phyloP scores from a whole-genome alignment of 2,329 filamentous ascomycete species.

The Fusarium pininemorale region DNA sequence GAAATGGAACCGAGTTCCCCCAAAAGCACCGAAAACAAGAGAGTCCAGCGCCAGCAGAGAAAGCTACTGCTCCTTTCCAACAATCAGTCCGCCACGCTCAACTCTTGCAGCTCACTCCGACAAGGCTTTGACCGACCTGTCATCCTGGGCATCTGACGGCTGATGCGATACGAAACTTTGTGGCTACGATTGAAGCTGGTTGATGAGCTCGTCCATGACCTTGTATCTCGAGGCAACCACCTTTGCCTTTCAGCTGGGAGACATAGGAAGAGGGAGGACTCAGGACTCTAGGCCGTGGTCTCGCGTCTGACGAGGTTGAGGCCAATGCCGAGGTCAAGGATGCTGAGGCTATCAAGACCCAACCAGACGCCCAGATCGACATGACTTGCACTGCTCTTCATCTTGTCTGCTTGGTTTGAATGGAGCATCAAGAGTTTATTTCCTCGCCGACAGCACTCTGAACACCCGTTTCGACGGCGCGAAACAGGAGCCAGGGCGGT shows the following conservation, averaged over 20 bases:
- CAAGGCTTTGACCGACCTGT: background rate
- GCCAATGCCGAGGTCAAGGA: background rate
- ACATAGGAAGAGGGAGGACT: background rate
- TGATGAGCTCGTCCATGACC: background rate
- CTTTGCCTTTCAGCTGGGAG: background rate
- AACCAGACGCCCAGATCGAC: rapidly evolving
- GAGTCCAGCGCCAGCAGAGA: background rate
- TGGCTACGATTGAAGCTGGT: background rate
- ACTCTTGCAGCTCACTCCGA: background rate
- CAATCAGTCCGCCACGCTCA: background rate
- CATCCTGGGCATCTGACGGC: rapidly evolving
- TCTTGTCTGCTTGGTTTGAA: background rate
- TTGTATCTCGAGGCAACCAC: background rate
- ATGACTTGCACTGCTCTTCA: background rate
- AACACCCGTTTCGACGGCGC: background rate
- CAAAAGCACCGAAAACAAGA: background rate
- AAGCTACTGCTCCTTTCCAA: background rate
- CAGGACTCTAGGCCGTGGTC: background rate
- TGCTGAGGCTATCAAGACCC: background rate
- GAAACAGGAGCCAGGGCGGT: background rate
- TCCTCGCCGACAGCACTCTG: background rate
- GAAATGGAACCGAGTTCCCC: background rate
- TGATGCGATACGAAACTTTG: background rate
- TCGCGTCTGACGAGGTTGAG: background rate
- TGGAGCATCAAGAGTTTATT: background rate